Conservation (phyloP, 176 grass and related monocot species). For the Aegilops tauschii region DNA sequence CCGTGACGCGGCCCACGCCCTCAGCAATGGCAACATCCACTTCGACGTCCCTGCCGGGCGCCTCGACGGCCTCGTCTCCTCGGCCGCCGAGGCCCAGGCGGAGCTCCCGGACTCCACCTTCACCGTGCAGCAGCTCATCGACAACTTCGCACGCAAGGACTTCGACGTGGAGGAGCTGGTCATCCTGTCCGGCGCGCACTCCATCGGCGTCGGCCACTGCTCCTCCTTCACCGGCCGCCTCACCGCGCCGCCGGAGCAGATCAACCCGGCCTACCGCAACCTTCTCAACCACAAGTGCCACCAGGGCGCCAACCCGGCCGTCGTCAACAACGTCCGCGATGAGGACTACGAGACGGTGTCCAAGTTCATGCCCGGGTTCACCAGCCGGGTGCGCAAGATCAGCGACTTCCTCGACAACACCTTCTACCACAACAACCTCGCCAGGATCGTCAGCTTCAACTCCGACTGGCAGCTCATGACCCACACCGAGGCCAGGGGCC, state of each 20-base stretch:
- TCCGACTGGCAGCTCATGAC: conserved; percentile 51
- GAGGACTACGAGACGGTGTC: not conserved
- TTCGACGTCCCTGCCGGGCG: conserved; percentile 59
- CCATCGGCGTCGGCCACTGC: conserved; percentile 63
- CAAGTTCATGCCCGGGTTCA: conserved; percentile 20
- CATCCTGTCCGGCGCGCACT: conserved; percentile 69
- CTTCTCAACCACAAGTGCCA: conserved; percentile 38
- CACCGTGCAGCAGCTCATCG: conserved; percentile 23
- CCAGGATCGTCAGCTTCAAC: conserved; percentile 48
- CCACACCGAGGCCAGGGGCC: not conserved
- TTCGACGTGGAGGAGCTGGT: conserved; percentile 59
- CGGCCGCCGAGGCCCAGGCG: conserved; percentile 31
- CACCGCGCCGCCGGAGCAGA: conserved; percentile 3
- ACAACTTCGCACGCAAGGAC: conserved; percentile 46
- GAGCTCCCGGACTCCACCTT: conserved; percentile 47
- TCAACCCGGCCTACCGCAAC: conserved; percentile 30
- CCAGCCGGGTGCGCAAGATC: conserved; percentile 35
- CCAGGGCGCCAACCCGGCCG: not conserved
- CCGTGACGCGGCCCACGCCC: conserved; percentile 45
- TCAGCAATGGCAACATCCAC: conserved; percentile 41
- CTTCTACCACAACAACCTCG: conserved; percentile 44
- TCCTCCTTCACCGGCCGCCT: conserved; percentile 48
- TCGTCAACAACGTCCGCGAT: conserved; percentile 26
- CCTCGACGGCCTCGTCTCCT: conserved; percentile 54
- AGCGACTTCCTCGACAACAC: conserved; percentile 31